Conservation (phyloP, 2,329 filamentous ascomycete species). For the Calonectria pauciramosa region DNA sequence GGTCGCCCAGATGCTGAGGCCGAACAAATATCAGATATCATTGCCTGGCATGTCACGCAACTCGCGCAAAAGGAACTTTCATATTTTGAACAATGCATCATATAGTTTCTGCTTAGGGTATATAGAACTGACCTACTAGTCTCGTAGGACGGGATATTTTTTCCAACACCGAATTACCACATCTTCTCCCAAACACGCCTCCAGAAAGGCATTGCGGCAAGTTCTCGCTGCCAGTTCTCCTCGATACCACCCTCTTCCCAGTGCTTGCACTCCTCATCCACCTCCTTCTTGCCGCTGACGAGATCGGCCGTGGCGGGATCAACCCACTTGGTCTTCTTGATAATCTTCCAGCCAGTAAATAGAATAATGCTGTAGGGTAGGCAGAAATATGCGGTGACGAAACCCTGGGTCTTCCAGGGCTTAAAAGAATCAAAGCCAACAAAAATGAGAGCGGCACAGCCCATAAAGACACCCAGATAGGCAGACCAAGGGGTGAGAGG, state of each 20-base stretch:
- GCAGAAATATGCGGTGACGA: constrained; percentile 68
- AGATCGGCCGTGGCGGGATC: constrained; percentile 41
- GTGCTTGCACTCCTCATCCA: constrained; percentile 67
- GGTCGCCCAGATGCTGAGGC: background rate
- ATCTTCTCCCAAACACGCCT: constrained; percentile 55
- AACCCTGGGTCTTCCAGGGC: constrained; percentile 62
- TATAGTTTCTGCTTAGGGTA: constrained; percentile 11
- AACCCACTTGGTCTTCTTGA: constrained; percentile 63
- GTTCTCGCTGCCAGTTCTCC: constrained; percentile 56
- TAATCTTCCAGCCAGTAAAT: constrained; percentile 60
- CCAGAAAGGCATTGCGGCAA: constrained; percentile 53
- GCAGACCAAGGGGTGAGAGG: constrained; percentile 66
- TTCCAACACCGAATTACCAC: constrained; percentile 48
- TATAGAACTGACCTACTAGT: constrained; percentile 16
- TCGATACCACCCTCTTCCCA: constrained; percentile 62
- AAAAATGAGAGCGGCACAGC: constrained; percentile 65
- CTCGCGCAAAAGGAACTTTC: background rate
- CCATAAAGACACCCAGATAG: constrained; percentile 62
- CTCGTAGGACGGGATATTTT: background rate
- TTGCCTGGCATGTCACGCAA: background rate
- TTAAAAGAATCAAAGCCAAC: constrained; percentile 70
- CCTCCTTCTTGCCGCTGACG: constrained; percentile 72
- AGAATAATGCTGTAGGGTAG: constrained; percentile 67
- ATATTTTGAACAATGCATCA: constrained; percentile 10
- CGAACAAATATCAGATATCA: background rate